These are phyloP conservation scores for Talinum fruticosum DNA, from an alignment of 148 eudicot species.

Conservation along the genomic window DNA sequence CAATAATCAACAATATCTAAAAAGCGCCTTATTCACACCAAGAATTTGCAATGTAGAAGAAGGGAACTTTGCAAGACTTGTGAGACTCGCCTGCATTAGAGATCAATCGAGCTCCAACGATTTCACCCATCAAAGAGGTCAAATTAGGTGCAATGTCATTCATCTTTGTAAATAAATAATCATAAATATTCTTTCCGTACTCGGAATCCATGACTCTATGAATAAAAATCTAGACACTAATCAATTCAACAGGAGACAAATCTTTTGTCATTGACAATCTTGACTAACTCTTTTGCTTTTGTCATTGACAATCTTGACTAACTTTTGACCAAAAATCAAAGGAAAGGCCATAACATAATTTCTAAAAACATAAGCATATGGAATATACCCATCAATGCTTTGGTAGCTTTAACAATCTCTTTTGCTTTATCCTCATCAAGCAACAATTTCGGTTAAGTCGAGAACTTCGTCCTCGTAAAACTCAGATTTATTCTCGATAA, in stretches of 20 bases:
- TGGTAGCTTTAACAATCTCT: constrained; percentile 91
- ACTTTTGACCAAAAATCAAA: constrained; percentile 47
- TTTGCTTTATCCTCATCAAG: constrained; percentile 98
- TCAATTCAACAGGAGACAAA: constrained; percentile 83
- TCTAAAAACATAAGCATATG: not conserved
- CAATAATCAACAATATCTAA: constrained; percentile 44
- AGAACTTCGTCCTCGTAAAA: constrained; percentile 72
- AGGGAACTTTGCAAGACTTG: constrained; percentile 97
- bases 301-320: too few species aligned
- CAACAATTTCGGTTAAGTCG: constrained; percentile 65
- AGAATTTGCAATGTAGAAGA: constrained; percentile 94
- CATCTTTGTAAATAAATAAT: constrained; percentile 84
- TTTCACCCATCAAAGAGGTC: constrained; percentile 92
- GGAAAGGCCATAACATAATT: not conserved
- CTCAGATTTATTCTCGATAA: constrained; percentile 70
- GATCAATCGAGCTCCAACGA: constrained; percentile 93
- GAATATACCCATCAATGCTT: constrained; percentile 88
- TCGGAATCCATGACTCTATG: constrained; percentile 92
- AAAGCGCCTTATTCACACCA: constrained; percentile 97
- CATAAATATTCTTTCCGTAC: constrained; percentile 82
- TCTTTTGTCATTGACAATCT: too few species aligned
- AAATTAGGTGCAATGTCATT: constrained; percentile 92
- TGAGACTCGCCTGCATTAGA: constrained; percentile 99
- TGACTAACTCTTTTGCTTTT: too few species aligned
- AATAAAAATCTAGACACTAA: constrained; percentile 85